A percentile compares a stretch with the other conserved stretches of the same genome.
Conservation (phyloP, 345 rosid species). For the Zanthoxylum bungeanum region DNA sequence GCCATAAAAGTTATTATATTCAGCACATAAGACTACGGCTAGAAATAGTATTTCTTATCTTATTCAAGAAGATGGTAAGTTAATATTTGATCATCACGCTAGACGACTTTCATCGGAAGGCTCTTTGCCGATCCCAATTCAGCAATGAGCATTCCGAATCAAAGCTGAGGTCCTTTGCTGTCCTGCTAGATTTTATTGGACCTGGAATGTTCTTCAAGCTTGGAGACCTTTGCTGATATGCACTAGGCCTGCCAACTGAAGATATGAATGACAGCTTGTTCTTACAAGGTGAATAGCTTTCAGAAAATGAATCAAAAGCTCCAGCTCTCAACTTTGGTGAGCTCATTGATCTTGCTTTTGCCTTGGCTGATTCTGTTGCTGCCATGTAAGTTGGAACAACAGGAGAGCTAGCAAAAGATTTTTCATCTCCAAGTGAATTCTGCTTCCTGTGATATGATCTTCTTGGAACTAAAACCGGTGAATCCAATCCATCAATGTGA, state of each 20-base stretch:
- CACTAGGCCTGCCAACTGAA: slow-evolving; percentile 38
- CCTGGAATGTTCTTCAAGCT: slow-evolving; percentile 55
- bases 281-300: slow-evolving; percentile 75
- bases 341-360: slow-evolving; percentile 71
- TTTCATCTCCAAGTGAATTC: slow-evolving; percentile 64
- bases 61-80: too few species aligned
- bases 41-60: too few species aligned
- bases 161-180: slow-evolving; percentile 50
- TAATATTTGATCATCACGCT: too few species aligned
- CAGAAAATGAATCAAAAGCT: slow-evolving; percentile 67
- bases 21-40: too few species aligned
- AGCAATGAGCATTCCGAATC: slow-evolving; percentile 52
- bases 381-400: slow-evolving; percentile 82
- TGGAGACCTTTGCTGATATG: slow-evolving; percentile 75
- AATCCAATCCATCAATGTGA: slow-evolving; percentile 27
- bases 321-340: slow-evolving; percentile 72
- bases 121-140: slow-evolving; percentile 37
- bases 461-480: slow-evolving; percentile 35
- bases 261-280: slow-evolving; percentile 47
- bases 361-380: slow-evolving; percentile 86
- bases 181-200: slow-evolving; percentile 47
- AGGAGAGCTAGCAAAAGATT: slow-evolving; percentile 35
- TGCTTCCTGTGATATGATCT: slow-evolving; percentile 52
- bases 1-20: too few species aligned
- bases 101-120: slow-evolving; percentile 39